Evolutionary conservation across 495 filamentous ascomycete genomes (phyloP), one percentile per base, ranked within the genome.

Genomic region (Penicillium pancosmium): DNA sequence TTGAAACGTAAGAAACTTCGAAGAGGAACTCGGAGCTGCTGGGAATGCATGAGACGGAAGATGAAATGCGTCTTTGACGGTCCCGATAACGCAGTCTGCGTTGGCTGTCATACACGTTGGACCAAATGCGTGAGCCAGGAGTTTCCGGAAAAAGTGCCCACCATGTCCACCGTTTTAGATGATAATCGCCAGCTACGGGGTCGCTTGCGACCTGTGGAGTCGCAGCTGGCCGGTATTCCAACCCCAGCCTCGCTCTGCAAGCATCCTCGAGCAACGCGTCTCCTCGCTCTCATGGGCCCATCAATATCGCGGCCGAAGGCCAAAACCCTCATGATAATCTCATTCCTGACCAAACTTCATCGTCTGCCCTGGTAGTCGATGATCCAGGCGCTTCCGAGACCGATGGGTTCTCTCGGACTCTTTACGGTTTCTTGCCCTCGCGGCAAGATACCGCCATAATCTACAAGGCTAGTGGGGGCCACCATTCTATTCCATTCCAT

Each of bases 381-480:
- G 35, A 38, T 38, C 10, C 3, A 38, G 35, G 35, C 15, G 35
- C 35, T 1, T 38, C 41, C 41, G 18, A 16, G 41, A 6, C 15
- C 16, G 41, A 46, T 46, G 3, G 23, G 25, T 10, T 64, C 10
- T 68, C 62, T 43, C 66, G 19, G 12, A 52, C 16, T 18, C 53
- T 63, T 15, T 36, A 59, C 31, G 38, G 50, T n/a, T 47, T 49
- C 12, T 60, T 68, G 21, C 66, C 62, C 25, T 59, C 62, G 12
- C 19, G 23, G 36, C 48, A 59, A 31, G 62, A 62, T 52, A 63
- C 57, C 38, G 44, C 43, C n/a, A 61, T 19, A 25, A 68, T 68
- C 21, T 46, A 35, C 46, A 54, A 60, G 12, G 47, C 59, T 35
- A 44, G 54, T 13, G 55, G 60, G 13, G 55, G 60, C 15, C 57